phyloP scores from a whole-genome alignment of 2,329 filamentous ascomycete genomes.

The Aspergillus intermedius region DNA sequence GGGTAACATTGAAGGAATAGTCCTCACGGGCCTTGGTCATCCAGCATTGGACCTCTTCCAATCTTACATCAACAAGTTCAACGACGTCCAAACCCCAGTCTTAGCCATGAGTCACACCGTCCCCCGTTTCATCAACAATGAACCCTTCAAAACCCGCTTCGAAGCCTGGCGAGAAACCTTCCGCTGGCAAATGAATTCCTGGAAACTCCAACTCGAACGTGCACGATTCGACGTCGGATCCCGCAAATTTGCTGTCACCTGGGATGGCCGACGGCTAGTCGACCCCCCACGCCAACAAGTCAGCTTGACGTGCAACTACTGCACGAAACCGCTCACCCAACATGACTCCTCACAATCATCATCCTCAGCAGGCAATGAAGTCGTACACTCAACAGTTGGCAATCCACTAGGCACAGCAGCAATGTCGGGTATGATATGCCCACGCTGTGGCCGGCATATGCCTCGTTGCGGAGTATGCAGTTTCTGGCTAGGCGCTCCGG shows the following conservation, averaged over 20 bases:
- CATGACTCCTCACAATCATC: conserved; percentile 30
- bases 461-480: conserved; percentile 58
- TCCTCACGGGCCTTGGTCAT: conserved; percentile 56
- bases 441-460: conserved; percentile 56
- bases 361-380: conserved; percentile 22
- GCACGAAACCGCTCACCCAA: conserved; percentile 50
- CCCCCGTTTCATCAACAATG: conserved; percentile 52
- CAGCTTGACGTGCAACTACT: conserved; percentile 55
- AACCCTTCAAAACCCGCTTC: conserved; percentile 47
- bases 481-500: conserved; percentile 55
- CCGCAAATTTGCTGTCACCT: conserved; percentile 46
- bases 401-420: conserved; percentile 30
- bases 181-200: conserved; percentile 54
- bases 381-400: conserved; percentile 27
- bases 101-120: conserved; percentile 54
- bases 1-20: conserved; percentile 56
- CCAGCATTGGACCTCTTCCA: conserved; percentile 55
- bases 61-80: conserved; percentile 53
- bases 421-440: conserved; percentile 50
- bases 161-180: conserved; percentile 57
- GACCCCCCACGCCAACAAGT: conserved; percentile 49
- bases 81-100: conserved; percentile 58
- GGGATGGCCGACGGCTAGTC: conserved; percentile 44
- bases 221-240: conserved; percentile 55
- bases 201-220: conserved; percentile 55